A percentile compares a stretch with the other conserved stretches of the same genome.
These are phyloP conservation scores for Linnemannia hyalina DNA, from an alignment of 192 early-diverging fungal species.

Conservation along the genomic window DNA sequence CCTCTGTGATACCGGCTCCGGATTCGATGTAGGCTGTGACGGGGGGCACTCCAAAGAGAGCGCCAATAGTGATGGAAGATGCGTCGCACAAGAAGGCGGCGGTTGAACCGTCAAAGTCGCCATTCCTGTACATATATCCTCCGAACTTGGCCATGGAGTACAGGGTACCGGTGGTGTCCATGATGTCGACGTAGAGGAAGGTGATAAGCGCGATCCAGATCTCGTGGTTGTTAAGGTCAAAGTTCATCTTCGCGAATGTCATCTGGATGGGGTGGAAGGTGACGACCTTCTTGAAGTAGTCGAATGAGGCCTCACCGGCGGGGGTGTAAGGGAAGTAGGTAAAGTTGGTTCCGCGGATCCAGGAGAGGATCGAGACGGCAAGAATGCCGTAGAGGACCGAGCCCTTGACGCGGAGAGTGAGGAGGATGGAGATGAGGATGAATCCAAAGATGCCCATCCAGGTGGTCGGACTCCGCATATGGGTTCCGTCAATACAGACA, in stretches of 20 bases:
- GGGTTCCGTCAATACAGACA: constrained; percentile 62
- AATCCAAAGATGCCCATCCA: constrained; percentile 84
- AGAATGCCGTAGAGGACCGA: constrained; percentile 77
- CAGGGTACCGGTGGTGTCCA: constrained; percentile 87
- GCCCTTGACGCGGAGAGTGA: constrained; percentile 74
- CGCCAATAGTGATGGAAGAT: constrained; percentile 69
- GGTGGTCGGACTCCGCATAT: constrained; percentile 72
- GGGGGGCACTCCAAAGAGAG: constrained; percentile 77
- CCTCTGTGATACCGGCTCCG: constrained; percentile 84
- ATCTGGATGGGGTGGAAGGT: constrained; percentile 69
- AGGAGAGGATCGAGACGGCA: constrained; percentile 76
- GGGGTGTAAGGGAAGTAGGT: constrained; percentile 82
- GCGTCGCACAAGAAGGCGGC: constrained; percentile 82
- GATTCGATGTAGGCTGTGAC: constrained; percentile 85
- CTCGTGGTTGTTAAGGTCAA: constrained; percentile 66
- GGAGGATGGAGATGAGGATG: constrained; percentile 71
- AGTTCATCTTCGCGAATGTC: constrained; percentile 71
- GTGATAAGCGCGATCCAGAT: constrained; percentile 85
- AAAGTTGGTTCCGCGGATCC: constrained; percentile 73
- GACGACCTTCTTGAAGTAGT: constrained; percentile 76
- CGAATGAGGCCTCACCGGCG: constrained; percentile 69
- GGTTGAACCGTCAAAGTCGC: constrained; percentile 82
- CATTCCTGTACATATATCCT: constrained; percentile 73
- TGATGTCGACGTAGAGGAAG: constrained; percentile 86
- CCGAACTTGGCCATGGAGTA: constrained; percentile 86